phyloP scores from a whole-genome alignment of 805 yeast species.

The Yarrowia keelungensis region DNA sequence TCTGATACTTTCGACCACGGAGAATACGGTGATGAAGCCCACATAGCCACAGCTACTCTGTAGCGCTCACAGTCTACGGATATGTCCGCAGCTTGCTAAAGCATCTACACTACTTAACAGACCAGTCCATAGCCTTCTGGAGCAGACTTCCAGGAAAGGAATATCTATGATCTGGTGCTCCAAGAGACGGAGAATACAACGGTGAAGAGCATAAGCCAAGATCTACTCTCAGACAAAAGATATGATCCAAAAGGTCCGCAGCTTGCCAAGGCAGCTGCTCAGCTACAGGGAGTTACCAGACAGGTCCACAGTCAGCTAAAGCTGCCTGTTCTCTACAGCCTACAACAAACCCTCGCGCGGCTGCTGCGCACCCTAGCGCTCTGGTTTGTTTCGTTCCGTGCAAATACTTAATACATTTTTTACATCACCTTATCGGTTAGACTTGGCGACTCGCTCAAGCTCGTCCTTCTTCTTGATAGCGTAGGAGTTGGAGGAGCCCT shows the following conservation, averaged over 20 bases:
- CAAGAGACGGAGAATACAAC: background rate
- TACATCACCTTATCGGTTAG: slow-evolving; percentile 84
- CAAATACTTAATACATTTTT: slow-evolving; percentile 39
- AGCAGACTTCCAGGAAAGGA: too few relatives aligned
- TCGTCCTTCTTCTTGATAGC: slow-evolving; percentile 99
- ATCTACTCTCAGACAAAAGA: background rate
- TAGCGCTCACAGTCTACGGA: too few relatives aligned
- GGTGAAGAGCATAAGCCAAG: background rate
- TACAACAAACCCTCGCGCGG: background rate
- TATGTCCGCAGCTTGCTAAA: too few relatives aligned
- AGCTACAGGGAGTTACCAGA: too few relatives aligned
- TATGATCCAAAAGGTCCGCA: background rate
- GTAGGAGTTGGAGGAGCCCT: slow-evolving; percentile 99
- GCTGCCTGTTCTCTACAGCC: background rate
- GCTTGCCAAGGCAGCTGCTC: too few relatives aligned
- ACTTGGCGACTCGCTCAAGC: slow-evolving; percentile 99
- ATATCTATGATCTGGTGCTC: too few relatives aligned
- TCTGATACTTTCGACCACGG: too few relatives aligned
- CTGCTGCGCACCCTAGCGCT: background rate
- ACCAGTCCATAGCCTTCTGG: too few relatives aligned
- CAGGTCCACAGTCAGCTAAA: background rate
- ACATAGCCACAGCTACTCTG: too few relatives aligned
- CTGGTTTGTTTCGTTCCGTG: background rate
- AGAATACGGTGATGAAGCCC: too few relatives aligned
- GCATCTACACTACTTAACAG: too few relatives aligned